Conservation (phyloP, 768 basidiomycete species). For the Termitomyces sp. region DNA sequence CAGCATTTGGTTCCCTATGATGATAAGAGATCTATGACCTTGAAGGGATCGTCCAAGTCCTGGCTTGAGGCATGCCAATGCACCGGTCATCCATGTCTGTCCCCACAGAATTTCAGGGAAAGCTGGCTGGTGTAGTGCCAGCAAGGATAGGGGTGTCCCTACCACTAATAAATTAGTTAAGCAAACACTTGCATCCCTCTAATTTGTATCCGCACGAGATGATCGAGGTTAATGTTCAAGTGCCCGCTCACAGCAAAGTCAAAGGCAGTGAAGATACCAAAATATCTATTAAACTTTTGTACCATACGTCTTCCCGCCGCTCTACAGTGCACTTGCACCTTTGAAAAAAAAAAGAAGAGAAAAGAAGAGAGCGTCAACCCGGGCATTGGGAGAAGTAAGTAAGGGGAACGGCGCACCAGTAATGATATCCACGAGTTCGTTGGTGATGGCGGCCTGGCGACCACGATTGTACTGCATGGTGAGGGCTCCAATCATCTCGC, state of each 20-base stretch:
- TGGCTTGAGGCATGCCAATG: no score
- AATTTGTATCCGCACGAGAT: not conserved
- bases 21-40: no score
- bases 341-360: not conserved
- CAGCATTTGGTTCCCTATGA: no score
- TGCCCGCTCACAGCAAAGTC: not conserved
- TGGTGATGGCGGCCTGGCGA: constrained; percentile 96
- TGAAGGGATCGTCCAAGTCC: no score
- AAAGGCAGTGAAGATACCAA: not conserved
- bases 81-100: no score
- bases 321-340: constrained; percentile 45
- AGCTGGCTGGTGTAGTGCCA: no score
- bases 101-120: no score
- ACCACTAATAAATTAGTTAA: no score
- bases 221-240: not conserved
- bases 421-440: constrained; percentile 90
- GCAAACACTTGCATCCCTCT: no score
- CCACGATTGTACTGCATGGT: constrained; percentile 98
- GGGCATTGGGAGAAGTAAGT: not conserved
- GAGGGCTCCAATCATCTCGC: constrained; percentile 83
- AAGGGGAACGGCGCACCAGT: constrained; percentile 53
- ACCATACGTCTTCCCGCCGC: not conserved
- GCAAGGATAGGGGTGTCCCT: no score
- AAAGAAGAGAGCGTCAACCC: not conserved
- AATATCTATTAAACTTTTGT: constrained; percentile 1